phyloP scores from a whole-genome alignment of 176 grass and related monocot genomes.

The Dendrocalamus sinicus region DNA sequence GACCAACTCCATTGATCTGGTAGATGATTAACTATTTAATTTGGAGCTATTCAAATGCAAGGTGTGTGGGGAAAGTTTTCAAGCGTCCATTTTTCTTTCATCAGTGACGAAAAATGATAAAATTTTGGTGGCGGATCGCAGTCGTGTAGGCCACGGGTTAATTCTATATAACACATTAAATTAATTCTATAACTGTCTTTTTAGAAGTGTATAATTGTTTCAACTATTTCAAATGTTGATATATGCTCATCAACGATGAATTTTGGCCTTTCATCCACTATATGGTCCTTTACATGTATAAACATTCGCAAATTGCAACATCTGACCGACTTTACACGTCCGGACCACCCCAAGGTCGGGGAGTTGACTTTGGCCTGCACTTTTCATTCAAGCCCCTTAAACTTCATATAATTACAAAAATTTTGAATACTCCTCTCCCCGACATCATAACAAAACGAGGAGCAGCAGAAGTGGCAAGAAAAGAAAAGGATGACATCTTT shows the following conservation, averaged over 20 bases:
- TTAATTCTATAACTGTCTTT: background rate
- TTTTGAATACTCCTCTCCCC: no score
- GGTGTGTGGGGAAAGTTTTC: background rate
- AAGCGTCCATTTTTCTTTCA: background rate
- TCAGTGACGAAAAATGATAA: background rate
- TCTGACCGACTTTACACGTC: background rate
- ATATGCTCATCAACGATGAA: background rate
- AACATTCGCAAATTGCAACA: no score
- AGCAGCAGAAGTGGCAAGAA: background rate
- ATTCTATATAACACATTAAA: background rate
- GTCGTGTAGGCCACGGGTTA: background rate
- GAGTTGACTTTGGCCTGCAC: background rate
- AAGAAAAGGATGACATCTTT: no score
- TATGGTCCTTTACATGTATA: no score
- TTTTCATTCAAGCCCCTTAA: background rate
- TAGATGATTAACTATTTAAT: background rate
- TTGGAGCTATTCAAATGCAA: background rate
- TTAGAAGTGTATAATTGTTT: background rate
- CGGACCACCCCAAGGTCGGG: constrained; percentile 32
- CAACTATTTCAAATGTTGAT: background rate
- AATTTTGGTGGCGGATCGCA: background rate
- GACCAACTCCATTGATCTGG: background rate
- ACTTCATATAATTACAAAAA: background rate
- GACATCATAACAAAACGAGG: no score
- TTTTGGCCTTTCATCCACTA: background rate